Evolutionary conservation across 768 basidiomycete species (phyloP).

Genomic region (Kwoniella botswanensis): DNA sequence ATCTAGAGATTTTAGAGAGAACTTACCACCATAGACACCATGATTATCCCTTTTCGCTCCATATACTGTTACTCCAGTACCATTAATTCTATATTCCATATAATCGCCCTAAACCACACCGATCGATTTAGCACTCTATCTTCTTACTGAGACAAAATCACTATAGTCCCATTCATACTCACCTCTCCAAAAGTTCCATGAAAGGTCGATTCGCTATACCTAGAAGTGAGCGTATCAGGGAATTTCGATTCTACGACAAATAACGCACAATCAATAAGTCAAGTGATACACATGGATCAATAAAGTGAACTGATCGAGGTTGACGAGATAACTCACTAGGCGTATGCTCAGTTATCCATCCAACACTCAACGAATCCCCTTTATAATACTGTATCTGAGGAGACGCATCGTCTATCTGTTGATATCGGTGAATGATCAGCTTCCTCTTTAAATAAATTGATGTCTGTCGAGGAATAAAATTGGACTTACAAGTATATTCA

Average conservation of each 20-base stretch:
- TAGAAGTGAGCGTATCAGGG: conserved; percentile 4
- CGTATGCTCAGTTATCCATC: conserved; percentile 16
- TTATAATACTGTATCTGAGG: conserved; percentile 12
- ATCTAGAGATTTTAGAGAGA: no score
- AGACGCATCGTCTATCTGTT: conserved; percentile 21
- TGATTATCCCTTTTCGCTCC: conserved; percentile 40
- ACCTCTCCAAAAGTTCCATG: conserved; percentile 19
- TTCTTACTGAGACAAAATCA: background rate
- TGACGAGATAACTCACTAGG: background rate
- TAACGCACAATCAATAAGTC: background rate
- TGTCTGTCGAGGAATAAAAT: background rate
- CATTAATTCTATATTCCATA: conserved; percentile 38
- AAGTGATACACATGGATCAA: no score
- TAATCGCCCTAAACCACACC: conserved; percentile 29
- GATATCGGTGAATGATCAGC: no score
- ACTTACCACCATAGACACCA: conserved; percentile 31
- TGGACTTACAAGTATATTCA: conserved; percentile 10
- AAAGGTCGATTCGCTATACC: conserved; percentile 19
- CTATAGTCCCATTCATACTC: background rate
- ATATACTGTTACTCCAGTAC: conserved; percentile 33
- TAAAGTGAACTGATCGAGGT: no score
- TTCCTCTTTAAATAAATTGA: no score
- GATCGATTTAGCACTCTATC: background rate
- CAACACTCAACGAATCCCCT: background rate
- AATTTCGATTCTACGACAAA: conserved; percentile 8